A percentile compares a stretch with the other conserved stretches of the same genome.
phyloP scores from a whole-genome alignment of 352 stramenopile species.

The Globisporangium acanthophoron region DNA sequence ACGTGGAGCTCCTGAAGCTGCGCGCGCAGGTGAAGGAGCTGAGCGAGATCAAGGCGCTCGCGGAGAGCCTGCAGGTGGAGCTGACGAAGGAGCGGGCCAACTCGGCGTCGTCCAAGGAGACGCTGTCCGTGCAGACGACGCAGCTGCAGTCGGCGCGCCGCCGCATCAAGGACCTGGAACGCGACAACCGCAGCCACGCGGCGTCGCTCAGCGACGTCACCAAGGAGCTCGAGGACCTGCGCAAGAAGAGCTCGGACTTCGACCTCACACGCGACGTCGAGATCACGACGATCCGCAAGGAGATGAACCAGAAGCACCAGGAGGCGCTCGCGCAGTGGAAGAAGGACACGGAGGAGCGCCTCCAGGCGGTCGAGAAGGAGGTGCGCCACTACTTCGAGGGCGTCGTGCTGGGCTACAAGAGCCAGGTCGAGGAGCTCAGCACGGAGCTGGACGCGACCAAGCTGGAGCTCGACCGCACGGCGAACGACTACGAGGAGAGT shows the following conservation, averaged over 20 bases:
- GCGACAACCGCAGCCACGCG: slow-evolving; percentile 44
- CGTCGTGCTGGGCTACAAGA: slow-evolving; percentile 42
- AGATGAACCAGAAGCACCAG: slow-evolving; percentile 74
- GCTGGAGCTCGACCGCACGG: slow-evolving; percentile 68
- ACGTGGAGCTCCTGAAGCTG: slow-evolving; percentile 72
- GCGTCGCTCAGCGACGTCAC: slow-evolving; percentile 47
- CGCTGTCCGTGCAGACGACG: slow-evolving; percentile 61
- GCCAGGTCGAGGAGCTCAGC: slow-evolving; percentile 56
- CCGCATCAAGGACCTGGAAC: slow-evolving; percentile 69
- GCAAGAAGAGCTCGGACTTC: slow-evolving; percentile 71
- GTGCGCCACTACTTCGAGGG: slow-evolving; percentile 68
- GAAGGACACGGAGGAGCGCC: slow-evolving; percentile 70
- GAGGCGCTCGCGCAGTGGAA: slow-evolving; percentile 71
- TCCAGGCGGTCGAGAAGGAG: slow-evolving; percentile 66
- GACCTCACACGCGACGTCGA: slow-evolving; percentile 64
- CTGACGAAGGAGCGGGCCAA: slow-evolving; percentile 56
- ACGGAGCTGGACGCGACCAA: slow-evolving; percentile 64
- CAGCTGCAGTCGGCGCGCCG: slow-evolving; percentile 57
- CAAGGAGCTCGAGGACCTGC: slow-evolving; percentile 63
- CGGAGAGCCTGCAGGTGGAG: slow-evolving; percentile 44
- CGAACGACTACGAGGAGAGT: slow-evolving; percentile 78
- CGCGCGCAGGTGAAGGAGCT: slow-evolving; percentile 67
- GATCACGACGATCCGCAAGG: slow-evolving; percentile 62
- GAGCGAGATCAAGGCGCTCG: slow-evolving; percentile 46
- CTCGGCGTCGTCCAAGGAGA: slow-evolving; percentile 69